Percentiles rank a stretch among this genome's conserved stretches.
Conservation (phyloP, 306 rosid species). For the Hippophae tibetana region DNA sequence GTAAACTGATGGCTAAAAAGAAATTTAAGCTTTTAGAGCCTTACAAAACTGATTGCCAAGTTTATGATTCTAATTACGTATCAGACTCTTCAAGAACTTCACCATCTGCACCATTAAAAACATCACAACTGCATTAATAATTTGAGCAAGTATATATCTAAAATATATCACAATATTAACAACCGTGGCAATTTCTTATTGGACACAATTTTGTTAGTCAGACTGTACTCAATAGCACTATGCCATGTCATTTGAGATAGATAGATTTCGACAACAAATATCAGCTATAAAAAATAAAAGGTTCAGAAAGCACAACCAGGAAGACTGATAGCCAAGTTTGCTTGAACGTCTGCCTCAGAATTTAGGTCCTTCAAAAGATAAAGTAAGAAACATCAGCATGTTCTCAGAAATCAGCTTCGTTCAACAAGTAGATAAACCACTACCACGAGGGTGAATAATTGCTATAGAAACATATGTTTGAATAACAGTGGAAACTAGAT, state of each 20-base stretch:
- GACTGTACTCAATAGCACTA: too few species aligned
- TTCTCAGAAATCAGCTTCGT: slow-evolving; percentile 10
- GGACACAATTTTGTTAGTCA: too few species aligned
- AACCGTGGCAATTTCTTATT: too few species aligned
- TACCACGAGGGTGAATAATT: neutral
- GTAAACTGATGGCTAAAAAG: neutral
- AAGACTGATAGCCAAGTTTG: slow-evolving; percentile 67
- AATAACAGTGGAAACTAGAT: neutral
- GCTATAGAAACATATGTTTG: neutral
- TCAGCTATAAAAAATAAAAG: neutral
- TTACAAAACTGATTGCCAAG: slow-evolving; percentile 3
- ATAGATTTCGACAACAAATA: neutral
- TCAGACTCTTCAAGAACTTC: slow-evolving; percentile 49
- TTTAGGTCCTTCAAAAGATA: slow-evolving; percentile 43
- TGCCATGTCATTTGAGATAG: too few species aligned
- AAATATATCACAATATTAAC: too few species aligned
- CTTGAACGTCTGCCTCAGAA: slow-evolving; percentile 86
- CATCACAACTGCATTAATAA: slow-evolving; percentile 9
- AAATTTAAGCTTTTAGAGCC: neutral
- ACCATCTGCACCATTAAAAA: slow-evolving; percentile 49
- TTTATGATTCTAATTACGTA: slow-evolving; percentile 15
- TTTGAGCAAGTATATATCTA: neutral
- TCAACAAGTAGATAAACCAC: neutral
- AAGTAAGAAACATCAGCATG: slow-evolving; percentile 19
- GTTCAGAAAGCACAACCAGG: slow-evolving; percentile 46